Percentiles rank a stretch among this genome's conserved stretches.
phyloP scores from a whole-genome alignment of 1,139 yeast species.

The Candida buenavistaensis region DNA sequence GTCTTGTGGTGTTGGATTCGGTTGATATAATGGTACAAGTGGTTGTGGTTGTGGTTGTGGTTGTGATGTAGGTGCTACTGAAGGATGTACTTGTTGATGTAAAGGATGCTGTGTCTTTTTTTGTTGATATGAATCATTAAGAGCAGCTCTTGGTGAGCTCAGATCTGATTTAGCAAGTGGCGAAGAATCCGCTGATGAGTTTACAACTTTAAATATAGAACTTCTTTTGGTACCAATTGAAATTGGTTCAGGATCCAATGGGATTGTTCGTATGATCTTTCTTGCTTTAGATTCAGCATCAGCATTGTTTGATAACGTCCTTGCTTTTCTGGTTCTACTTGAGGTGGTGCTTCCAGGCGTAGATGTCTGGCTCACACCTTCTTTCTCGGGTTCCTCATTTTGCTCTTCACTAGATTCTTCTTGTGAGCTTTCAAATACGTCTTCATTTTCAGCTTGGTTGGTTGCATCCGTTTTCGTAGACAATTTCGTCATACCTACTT shows the following conservation, averaged over 20 bases:
- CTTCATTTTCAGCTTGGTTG: slow-evolving; percentile 17
- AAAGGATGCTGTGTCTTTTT: too few relatives aligned
- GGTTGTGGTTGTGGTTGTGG: slow-evolving; percentile 2
- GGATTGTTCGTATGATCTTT: slow-evolving; percentile 71
- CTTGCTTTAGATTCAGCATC: slow-evolving; percentile 73
- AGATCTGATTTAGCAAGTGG: slow-evolving; percentile 18
- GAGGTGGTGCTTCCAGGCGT: slow-evolving; percentile 41
- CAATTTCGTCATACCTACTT: slow-evolving; percentile 79
- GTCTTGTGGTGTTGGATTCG: slow-evolving; percentile 15
- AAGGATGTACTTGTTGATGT: too few relatives aligned
- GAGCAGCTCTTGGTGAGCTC: not conserved
- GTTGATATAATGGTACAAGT: not conserved
- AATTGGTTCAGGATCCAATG: slow-evolving; percentile 80
- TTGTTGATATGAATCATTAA: not conserved
- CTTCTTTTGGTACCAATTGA: slow-evolving; percentile 37
- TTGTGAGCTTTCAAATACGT: slow-evolving; percentile 20
- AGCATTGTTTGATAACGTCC: slow-evolving; percentile 53
- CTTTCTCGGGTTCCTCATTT: slow-evolving; percentile 12
- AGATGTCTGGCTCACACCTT: slow-evolving; percentile 28
- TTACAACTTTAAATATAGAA: slow-evolving; percentile 41
- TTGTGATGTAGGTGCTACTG: slow-evolving; percentile 6
- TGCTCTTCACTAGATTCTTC: slow-evolving; percentile 23
- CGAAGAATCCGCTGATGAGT: slow-evolving; percentile 32
- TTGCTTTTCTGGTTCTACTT: slow-evolving; percentile 34
- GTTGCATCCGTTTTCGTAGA: slow-evolving; percentile 33